A percentile compares a stretch with the other conserved stretches of the same genome.
phyloP scores from a whole-genome alignment of 106 monocot genomes.

The Dendrobium catenatum region DNA sequence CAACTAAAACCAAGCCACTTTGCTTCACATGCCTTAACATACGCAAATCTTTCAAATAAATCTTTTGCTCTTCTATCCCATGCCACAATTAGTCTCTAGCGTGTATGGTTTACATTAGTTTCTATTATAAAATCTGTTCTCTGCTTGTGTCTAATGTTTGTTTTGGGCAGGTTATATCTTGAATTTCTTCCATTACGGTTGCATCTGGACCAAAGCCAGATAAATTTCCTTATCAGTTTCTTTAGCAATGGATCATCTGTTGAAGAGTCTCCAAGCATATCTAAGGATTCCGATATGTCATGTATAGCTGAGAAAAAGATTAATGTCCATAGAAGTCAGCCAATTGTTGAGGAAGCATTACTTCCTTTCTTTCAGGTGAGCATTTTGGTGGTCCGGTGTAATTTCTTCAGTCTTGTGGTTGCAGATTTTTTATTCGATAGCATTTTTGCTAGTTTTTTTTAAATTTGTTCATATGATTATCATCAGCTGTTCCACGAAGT shows the following conservation, averaged over 20 bases:
- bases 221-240: slow-evolving; percentile 73
- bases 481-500: background rate
- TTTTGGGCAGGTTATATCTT: slow-evolving; percentile 50
- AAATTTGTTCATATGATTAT: background rate
- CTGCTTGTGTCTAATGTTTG: slow-evolving; percentile 1
- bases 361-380: slow-evolving; percentile 98
- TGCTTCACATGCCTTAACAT: background rate
- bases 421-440: background rate
- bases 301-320: slow-evolving; percentile 16
- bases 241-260: slow-evolving; percentile 41
- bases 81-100: background rate
- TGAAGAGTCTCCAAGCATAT: slow-evolving; percentile 13
- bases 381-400: background rate
- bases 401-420: background rate
- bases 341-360: slow-evolving; percentile 70
- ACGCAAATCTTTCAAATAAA: background rate
- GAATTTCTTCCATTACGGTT: slow-evolving; percentile 68
- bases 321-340: slow-evolving; percentile 22
- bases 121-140: background rate
- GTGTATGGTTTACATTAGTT: background rate
- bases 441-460: background rate
- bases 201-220: slow-evolving; percentile 92
- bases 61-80: background rate
- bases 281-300: slow-evolving; percentile 30
- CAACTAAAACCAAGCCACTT: background rate